Evolutionary conservation across 306 rosid genomes (phyloP), one percentile per base, ranked within the genome.

Genomic region (Trifolium fragiferum): DNA sequence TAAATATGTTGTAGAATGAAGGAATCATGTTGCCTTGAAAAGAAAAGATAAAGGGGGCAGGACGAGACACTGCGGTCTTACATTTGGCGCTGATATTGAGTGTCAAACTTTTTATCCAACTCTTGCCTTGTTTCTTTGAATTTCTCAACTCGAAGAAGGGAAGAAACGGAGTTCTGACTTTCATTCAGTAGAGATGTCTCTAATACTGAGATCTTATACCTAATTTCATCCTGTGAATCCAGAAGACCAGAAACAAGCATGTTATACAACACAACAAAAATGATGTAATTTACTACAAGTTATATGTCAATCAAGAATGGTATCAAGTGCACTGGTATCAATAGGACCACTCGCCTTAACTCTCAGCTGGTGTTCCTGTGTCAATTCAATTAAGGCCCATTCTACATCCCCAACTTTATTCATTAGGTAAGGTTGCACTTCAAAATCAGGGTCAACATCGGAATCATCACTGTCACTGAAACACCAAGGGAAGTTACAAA

Each of bases 51-150:
- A 18, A 23, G 5, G 18, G 2, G 68, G 71, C 33, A 57, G 41
- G 73, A 76, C 60, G 32, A 69, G 59, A 61, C 46, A 12, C 16
- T 18, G 60, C 10, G 70, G 81, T 65, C 92, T 85, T 86, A 93
- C 98, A 93, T 89, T 58, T 87, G 82, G 19, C 96, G 91, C 53
- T 86, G 96, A 81, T 91, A 89, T 68, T 89, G 92, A 64, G 90
- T 85, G 70, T 93, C 97, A 71, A 89, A 82, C 78, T 88, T 93
- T 65, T 82, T 88, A 71, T 93, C 97, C 69, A 71, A 66, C 74
- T 93, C 98, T 72, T 72, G 83, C 78, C 98, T 85, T 80, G 92
- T 83, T 85, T 89, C 90, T 88, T 83, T 82, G 76, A 89, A 87
- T 78, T 83, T 91, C 86, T 91, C 91, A 75, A 88, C 80, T 65